These are phyloP conservation scores for Rhodofomes roseus DNA, from an alignment of 1,284 basidiomycete species.

Conservation along the genomic window DNA sequence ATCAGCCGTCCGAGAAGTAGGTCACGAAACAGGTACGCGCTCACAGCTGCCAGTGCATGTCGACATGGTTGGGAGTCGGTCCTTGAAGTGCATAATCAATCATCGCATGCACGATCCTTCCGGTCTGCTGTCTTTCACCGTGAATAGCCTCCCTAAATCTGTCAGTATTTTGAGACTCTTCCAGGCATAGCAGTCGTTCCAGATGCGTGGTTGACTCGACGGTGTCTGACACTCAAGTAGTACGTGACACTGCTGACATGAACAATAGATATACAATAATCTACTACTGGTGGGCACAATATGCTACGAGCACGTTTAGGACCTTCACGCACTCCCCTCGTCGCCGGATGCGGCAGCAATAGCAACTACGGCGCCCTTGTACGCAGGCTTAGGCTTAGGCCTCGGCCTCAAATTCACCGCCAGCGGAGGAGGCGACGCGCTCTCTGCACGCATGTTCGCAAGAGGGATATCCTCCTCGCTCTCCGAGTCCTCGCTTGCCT, in stretches of 20 bases:
- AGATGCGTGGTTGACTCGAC: too few species aligned
- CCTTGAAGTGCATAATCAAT: too few species aligned
- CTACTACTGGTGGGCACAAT: background rate
- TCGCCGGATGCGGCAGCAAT: background rate
- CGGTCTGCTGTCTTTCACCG: too few species aligned
- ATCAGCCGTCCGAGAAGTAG: too few species aligned
- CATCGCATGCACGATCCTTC: too few species aligned
- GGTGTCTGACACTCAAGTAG: background rate
- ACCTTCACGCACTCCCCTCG: constrained; percentile 1
- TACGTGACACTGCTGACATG: background rate
- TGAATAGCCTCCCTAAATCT: too few species aligned
- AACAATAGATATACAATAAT: background rate
- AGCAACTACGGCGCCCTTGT: constrained; percentile 10
- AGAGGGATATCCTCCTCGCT: constrained; percentile 28
- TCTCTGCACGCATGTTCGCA: constrained; percentile 7
- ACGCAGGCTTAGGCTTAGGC: constrained; percentile 30
- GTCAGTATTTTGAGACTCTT: too few species aligned
- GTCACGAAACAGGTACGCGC: too few species aligned
- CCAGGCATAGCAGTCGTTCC: too few species aligned
- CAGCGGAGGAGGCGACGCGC: constrained; percentile 17
- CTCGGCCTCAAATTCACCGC: constrained; percentile 34
- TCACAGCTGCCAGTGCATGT: too few species aligned
- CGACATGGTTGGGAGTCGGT: too few species aligned
- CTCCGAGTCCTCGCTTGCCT: constrained; percentile 10
- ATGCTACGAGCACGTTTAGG: background rate